phyloP scores from a whole-genome alignment of 73 alveolate species.

The Paraurostyla sp. region DNA sequence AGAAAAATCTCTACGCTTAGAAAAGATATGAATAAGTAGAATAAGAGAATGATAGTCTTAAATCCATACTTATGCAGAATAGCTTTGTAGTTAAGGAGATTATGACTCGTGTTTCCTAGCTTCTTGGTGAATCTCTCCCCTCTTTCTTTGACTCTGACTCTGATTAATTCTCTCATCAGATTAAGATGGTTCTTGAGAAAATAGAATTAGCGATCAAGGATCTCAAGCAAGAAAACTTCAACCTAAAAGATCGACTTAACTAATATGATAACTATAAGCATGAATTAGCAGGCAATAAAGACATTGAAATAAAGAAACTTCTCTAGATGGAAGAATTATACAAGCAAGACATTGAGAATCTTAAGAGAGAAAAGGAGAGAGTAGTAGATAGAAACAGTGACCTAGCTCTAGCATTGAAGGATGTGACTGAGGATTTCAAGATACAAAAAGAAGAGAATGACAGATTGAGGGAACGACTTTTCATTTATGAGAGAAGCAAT shows the following conservation, averaged over 20 bases:
- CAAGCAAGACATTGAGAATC: slow-evolving; percentile 7
- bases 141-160: not conserved
- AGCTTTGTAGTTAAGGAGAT: not conserved
- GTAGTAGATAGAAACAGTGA: slow-evolving; percentile 48
- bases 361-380: slow-evolving; percentile 51
- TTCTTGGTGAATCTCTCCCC: not conserved
- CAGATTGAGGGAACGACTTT: slow-evolving; percentile 34
- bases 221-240: not conserved
- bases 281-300: not conserved
- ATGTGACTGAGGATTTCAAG: slow-evolving; percentile 38
- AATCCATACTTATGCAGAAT: slow-evolving; percentile 4
- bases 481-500: slow-evolving; percentile 14
- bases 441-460: slow-evolving; percentile 47
- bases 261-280: not conserved
- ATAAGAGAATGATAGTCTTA: slow-evolving; percentile 22
- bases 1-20: not conserved
- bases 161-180: too few relatives aligned
- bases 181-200: not conserved
- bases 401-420: slow-evolving; percentile 53
- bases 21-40: slow-evolving; percentile 7
- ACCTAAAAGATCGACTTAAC: not conserved
- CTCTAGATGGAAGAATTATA: not conserved
- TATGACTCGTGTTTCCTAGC: not conserved
- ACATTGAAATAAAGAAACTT: not conserved
- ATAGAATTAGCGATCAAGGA: not conserved